Base-by-base conservation (phyloP, 768 basidiomycete genomes). In the Gautieria morchelliformis region DNA sequence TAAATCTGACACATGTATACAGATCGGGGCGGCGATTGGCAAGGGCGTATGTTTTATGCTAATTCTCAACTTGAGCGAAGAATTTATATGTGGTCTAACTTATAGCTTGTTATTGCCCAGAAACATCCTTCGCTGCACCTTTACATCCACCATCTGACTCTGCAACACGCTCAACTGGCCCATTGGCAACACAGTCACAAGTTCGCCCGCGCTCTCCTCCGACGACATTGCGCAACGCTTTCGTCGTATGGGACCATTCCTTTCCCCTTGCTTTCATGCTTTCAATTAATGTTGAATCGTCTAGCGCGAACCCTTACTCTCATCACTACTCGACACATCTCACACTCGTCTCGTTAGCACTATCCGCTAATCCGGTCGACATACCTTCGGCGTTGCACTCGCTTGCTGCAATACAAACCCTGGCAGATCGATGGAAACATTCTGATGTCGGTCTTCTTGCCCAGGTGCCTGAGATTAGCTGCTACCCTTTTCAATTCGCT, bases 1-100 rank as follows among this genome's bases (percentile, higher is more conserved):
- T 17, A 33, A 7, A 24, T 49, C 30, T 7, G 11, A 52, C 3
- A n/a, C 10, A 9, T 19, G 15, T 44, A 6, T 63, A 45, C 61
- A 80, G 79, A 73, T 79, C 3, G 85, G 87, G 64, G 80, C 75
- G 56, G 82, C 85, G 11, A 72, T 87, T 15, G 80, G 79, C 15
- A 85, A 84, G 70, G 87, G 83, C 56, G 85, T 89, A 58, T 68
- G 35, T 30, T 48, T 45, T 46, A 22, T 17, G 20, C 9, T 44
- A 3, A 9, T n/a, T 5, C 17, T 44, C n/a, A 19, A n/a, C 42
- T 44, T 3, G n/a, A 44, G 42, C 42, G 14, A n/a, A 37, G 35
- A 17, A 22, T n/a, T 24, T 12, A 39, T 52, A 37, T 52, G 40
- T 42, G 46, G 54, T 42, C 48, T 62, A 27, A 27, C 27, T 27